Base-by-base conservation (phyloP, 1,139 yeast genomes). In the Torulaspora globosa region DNA sequence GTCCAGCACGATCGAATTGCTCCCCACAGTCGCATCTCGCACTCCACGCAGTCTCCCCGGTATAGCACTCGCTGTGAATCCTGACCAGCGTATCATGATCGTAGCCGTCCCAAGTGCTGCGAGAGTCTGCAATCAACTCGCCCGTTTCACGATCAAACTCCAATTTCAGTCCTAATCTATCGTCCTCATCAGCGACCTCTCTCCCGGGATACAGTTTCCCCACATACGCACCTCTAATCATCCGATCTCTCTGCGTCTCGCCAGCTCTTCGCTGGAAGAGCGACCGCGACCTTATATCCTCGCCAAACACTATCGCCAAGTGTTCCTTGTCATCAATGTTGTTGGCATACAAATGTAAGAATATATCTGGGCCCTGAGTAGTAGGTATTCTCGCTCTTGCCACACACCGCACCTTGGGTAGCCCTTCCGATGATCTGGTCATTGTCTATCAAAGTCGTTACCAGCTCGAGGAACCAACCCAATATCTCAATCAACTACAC, bases 21-120 rank as follows among this genome's bases (percentile, higher is more conserved):
- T 94, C 98, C 11, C 98, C 99, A 69, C 99, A 94, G 68, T 94
- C 98, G 67, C 98, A 94, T 45, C 99, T 77, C 2, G 98, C 97
- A 49, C 94, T 82, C 97, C 98, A 94, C 10, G 97, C 97, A 1
- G 97, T 92, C 65, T 94, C 99, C 6, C 98, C 98, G 0, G 99
- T 94, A 69, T 92, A 94, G 67, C 98, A 94, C 65, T 94, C 99
- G 5, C 96, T 86, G 64, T 94, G 99, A 55, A 94, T 89, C 52
- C 98, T 76, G 54, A 84, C 80, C 65, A 88, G 60, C 53, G 86
- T 72, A 5, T 60, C 55, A 12, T 63, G 57, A 12, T 49, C 48
- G 28, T 24, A 21, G 9, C 50, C 54, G 36, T 57, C 53, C 60
- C 66, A 59, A 5, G 62, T 57, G 6, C 75, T 68, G 5, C 46